Evolutionary conservation across 371 early-diverging fungal species (phyloP).

Genomic region (Mucor mucedo): DNA sequence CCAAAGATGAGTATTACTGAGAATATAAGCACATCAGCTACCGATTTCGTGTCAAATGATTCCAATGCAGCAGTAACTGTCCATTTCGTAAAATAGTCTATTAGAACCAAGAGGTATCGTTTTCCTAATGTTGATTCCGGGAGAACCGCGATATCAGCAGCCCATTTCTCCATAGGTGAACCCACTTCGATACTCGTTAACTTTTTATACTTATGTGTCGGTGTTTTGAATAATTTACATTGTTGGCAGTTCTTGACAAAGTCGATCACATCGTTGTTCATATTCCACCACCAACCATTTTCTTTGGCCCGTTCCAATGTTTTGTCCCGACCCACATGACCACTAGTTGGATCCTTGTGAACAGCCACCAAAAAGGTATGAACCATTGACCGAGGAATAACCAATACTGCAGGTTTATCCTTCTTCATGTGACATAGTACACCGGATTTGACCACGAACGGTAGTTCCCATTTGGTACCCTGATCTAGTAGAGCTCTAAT

Average conservation of each 20-base stretch:
- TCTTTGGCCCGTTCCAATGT: slow-evolving; percentile 5
- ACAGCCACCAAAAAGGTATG: neutral
- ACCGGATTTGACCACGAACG: too few species aligned
- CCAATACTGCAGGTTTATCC: too few species aligned
- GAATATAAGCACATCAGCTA: neutral
- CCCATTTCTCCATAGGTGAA: slow-evolving; percentile 25
- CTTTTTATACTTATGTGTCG: neutral
- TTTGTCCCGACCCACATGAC: slow-evolving; percentile 21
- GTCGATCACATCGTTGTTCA: neutral
- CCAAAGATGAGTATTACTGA: slow-evolving; percentile 5
- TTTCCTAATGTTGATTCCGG: slow-evolving; percentile 1
- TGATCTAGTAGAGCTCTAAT: too few species aligned
- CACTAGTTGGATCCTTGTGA: slow-evolving; percentile 1
- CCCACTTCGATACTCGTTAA: slow-evolving; percentile 8
- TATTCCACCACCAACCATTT: slow-evolving; percentile 17
- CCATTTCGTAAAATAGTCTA: slow-evolving; percentile 10
- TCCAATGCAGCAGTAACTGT: slow-evolving; percentile 15
- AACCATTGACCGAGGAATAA: neutral
- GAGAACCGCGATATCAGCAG: slow-evolving; percentile 27
- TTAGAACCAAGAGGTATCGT: too few species aligned
- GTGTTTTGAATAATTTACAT: slow-evolving; percentile 12
- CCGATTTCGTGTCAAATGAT: slow-evolving; percentile 3
- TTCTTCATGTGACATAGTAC: too few species aligned
- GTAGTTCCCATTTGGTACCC: too few species aligned
- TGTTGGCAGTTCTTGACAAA: neutral